Percentiles rank a stretch among this genome's conserved stretches.
Evolutionary conservation across 257 asterid species (phyloP).

Genomic region (Solanum bulbocastanum): DNA sequence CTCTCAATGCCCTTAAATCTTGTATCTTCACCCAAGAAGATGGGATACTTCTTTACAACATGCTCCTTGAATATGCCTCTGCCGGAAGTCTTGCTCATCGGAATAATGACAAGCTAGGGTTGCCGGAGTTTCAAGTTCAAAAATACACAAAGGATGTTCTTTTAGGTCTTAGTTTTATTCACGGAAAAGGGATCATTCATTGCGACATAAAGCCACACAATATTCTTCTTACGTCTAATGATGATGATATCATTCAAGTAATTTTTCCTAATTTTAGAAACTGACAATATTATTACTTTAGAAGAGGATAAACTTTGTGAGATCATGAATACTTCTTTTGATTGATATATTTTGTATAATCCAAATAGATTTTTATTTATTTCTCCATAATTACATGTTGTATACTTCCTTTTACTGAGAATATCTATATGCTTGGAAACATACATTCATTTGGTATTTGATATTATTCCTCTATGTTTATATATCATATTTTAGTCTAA

Average conservation of each 20-base stretch:
- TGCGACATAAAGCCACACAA: neutral
- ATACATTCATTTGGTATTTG: no score
- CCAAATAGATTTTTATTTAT: neutral
- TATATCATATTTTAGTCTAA: no score
- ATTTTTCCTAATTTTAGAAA: no score
- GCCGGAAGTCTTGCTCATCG: neutral
- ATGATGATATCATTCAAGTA: no score
- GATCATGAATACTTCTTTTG: no score
- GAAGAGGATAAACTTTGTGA: no score
- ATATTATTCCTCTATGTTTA: no score
- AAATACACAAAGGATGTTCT: neutral
- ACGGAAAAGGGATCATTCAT: neutral
- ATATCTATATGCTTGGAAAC: no score
- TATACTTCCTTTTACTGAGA: no score
- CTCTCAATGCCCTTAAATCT: neutral
- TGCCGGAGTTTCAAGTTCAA: neutral
- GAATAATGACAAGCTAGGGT: neutral
- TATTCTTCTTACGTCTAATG: neutral
- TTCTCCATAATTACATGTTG: no score
- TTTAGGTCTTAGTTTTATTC: neutral
- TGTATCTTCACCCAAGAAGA: neutral
- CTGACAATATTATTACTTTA: no score
- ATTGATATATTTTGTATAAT: no score
- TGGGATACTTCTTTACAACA: neutral
- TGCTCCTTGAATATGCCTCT: neutral